Conservation (phyloP, 257 asterid species). For the Nicotiana tabacum region DNA sequence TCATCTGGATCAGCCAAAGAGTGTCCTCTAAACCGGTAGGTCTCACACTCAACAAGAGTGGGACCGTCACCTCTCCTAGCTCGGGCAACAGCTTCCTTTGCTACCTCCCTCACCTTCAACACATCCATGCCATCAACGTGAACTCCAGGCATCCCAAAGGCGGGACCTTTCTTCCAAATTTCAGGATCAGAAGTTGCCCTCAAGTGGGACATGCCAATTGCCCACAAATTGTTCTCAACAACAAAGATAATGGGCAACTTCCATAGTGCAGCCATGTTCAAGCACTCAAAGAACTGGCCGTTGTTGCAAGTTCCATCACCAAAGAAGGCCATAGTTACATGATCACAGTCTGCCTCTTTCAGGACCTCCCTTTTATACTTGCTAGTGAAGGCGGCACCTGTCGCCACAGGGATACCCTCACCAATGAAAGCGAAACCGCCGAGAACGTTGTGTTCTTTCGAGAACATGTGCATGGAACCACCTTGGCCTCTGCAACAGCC, state of each 20-base stretch:
- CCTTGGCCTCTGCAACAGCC: slow-evolving; percentile 99
- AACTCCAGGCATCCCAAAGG: slow-evolving; percentile 97
- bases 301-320: slow-evolving; percentile 98
- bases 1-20: slow-evolving; percentile 99
- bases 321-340: slow-evolving; percentile 84
- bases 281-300: slow-evolving; percentile 95
- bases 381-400: slow-evolving; percentile 92
- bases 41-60: slow-evolving; percentile 92
- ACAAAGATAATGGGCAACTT: slow-evolving; percentile 91
- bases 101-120: slow-evolving; percentile 95
- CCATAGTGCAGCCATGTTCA: slow-evolving; percentile 99
- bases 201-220: slow-evolving; percentile 98
- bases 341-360: slow-evolving; percentile 80
- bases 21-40: slow-evolving; percentile 96
- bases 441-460: slow-evolving; percentile 85
- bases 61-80: slow-evolving; percentile 99
- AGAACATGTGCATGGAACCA: slow-evolving; percentile 99
- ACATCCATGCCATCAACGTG: slow-evolving; percentile 99
- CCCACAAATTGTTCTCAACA: slow-evolving; percentile 99
- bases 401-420: slow-evolving; percentile 93
- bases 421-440: slow-evolving; percentile 99
- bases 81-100: slow-evolving; percentile 80
- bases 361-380: slow-evolving; percentile 80
- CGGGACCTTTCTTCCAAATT: slow-evolving; percentile 99
- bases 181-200: slow-evolving; percentile 95